Conservation (phyloP, 306 rosid species). For the Quercus agrifolia region DNA sequence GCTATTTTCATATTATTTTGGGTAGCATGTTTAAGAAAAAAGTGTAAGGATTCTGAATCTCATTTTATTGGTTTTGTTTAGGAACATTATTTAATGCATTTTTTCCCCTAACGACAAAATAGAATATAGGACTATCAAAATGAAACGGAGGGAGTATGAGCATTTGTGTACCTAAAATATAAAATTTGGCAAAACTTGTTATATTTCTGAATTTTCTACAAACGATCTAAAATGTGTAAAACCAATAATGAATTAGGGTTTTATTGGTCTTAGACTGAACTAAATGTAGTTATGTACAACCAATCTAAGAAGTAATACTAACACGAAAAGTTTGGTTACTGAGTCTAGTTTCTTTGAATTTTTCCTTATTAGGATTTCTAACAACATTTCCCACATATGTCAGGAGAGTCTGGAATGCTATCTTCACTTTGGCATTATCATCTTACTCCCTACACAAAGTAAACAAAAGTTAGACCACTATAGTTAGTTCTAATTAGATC, state of each 20-base stretch:
- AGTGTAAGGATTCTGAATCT: too few species aligned
- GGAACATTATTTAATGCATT: too few species aligned
- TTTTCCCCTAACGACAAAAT: too few species aligned
- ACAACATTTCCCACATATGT: constrained; percentile 78
- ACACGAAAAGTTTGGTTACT: constrained; percentile 74
- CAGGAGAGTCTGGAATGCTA: constrained; percentile 74
- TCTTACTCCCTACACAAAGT: constrained; percentile 46
- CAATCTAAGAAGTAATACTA: constrained; percentile 5
- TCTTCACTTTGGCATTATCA: constrained; percentile 63
- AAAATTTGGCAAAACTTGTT: neutral
- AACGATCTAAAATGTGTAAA: neutral
- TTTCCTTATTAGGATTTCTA: constrained; percentile 70
- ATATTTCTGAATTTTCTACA: neutral
- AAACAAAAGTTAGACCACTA: neutral
- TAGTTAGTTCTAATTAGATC: too few species aligned
- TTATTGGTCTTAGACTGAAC: neutral
- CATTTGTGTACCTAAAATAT: too few species aligned
- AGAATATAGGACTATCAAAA: too few species aligned
- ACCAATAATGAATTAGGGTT: neutral
- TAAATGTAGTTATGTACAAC: neutral
- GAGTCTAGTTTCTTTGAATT: constrained; percentile 72
- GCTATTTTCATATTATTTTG: too few species aligned
- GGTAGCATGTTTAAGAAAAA: too few species aligned
- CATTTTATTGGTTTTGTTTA: too few species aligned
- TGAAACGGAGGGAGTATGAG: too few species aligned